Evolutionary conservation across 441 rosid genomes (phyloP).

Genomic region (Corymbia calophylla): DNA sequence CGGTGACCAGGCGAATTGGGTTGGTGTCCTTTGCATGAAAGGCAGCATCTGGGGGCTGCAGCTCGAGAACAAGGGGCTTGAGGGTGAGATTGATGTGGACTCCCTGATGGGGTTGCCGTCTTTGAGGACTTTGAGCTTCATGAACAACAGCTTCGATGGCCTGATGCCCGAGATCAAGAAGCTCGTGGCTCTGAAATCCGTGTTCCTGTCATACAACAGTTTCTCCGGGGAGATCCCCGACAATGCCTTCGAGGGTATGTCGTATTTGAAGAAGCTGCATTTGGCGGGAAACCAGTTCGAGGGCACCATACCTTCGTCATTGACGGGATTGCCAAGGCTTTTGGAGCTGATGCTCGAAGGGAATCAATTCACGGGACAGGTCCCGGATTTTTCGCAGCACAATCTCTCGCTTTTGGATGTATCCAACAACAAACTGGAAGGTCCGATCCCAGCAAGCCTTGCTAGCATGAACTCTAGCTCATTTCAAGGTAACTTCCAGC

Average conservation of each 20-base stretch:
- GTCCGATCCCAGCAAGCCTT: conserved; percentile 44
- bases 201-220: conserved; percentile 46
- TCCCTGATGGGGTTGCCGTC: conserved; percentile 20
- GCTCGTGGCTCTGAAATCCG: conserved; percentile 35
- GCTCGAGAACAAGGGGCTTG: conserved; percentile 49
- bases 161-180: conserved; percentile 42
- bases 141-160: conserved; percentile 45
- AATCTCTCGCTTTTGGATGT: conserved; percentile 22
- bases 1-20: conserved; percentile 40
- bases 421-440: conserved; percentile 48
- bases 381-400: conserved; percentile 41
- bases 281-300: conserved; percentile 36
- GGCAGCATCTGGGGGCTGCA: conserved; percentile 44
- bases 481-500: conserved; percentile 35
- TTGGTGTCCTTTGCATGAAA: conserved; percentile 39
- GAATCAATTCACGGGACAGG: conserved; percentile 44
- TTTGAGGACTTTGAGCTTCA: conserved; percentile 45
- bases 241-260: conserved; percentile 49
- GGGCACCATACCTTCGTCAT: conserved; percentile 53
- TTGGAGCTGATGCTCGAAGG: conserved; percentile 47
- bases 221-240: conserved; percentile 47
- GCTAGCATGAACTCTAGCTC: conserved; percentile 13
- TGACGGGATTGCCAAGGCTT: conserved; percentile 42
- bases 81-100: conserved; percentile 38
- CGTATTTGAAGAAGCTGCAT: conserved; percentile 47